Evolutionary conservation across 2,329 filamentous ascomycete genomes (phyloP), one percentile per base, ranked within the genome.

Genomic region (Septoria linicola): DNA sequence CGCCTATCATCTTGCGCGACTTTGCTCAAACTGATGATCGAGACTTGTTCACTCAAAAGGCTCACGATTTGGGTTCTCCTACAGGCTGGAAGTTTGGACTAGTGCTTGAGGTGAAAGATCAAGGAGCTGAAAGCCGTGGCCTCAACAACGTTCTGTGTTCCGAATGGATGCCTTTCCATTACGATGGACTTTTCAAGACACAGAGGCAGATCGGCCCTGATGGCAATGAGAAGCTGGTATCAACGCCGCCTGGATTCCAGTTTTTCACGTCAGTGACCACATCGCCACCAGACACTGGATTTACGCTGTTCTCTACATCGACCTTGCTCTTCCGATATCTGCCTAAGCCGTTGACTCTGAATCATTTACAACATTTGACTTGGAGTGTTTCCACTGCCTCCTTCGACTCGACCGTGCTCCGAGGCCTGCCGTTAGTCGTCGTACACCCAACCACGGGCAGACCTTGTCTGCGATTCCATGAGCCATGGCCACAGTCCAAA

Each of bases 151-250:
- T 54, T 3, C 41, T 54, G 8, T 47, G 35, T 2, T 35, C 47
- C 2, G 52, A 54, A 37, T 51, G 47, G 47, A 54, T 54, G 52
- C 52, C 52, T n/a, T 51, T 51, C 35, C 52, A 54, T 31, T 54
- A 39, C 39, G 52, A 54, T 30, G 52, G 52, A n/a, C 41, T 54
- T 23, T 54, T 54, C 41, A 54, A 54, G 27, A 54, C 51, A 2
- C 46, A 50, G 35, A 54, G 42, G 20, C 40, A 30, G 6, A 16
- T 21, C 7, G 27, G n/a, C 4, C 16, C 23, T n/a, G 52, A 51
- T 20, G 52, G 48, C 5, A 42, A 35, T 2, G 52, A 54, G 21
- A 23, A 54, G 20, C 17, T 50, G 14, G 41, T 54, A 1, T 41
- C 51, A n/a, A 54, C 45, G 8, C 51, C 51, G 10, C 51, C 51